Evolutionary conservation across 805 yeast species (phyloP).

Genomic region (Nakazawaea holstii): DNA sequence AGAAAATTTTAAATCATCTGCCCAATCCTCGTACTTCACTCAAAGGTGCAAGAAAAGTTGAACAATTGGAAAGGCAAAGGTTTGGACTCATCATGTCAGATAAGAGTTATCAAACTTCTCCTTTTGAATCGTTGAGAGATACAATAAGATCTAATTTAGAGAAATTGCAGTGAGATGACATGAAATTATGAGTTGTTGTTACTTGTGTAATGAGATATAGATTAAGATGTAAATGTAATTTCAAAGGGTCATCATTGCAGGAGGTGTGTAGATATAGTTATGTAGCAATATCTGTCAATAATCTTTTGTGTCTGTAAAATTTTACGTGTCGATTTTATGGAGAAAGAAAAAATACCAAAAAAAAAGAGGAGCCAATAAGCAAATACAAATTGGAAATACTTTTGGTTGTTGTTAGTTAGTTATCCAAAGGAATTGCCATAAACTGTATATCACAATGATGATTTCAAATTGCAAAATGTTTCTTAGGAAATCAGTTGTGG

Average conservation of each 20-base stretch:
- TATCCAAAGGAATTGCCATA: background rate
- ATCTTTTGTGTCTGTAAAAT: too few species aligned
- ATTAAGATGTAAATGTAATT: too few species aligned
- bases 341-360: background rate
- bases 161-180: background rate
- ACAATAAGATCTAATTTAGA: conserved; percentile 36
- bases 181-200: too few species aligned
- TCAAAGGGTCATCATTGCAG: too few species aligned
- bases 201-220: too few species aligned
- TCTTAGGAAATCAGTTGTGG: too few species aligned
- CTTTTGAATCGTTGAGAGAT: conserved; percentile 60
- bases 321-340: background rate
- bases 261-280: too few species aligned
- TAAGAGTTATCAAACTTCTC: conserved; percentile 47
- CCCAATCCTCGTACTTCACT: conserved; percentile 26
- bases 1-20: conserved; percentile 29
- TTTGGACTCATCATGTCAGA: conserved; percentile 56
- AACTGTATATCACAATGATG: background rate
- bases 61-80: conserved; percentile 49
- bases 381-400: background rate
- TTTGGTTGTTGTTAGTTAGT: too few species aligned
- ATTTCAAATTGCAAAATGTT: too few species aligned
- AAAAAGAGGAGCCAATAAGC: background rate
- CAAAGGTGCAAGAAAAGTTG: conserved; percentile 48
- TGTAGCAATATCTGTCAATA: too few species aligned